Evolutionary conservation across 1,284 basidiomycete species (phyloP).

Genomic region (Irpex rosettiformis): DNA sequence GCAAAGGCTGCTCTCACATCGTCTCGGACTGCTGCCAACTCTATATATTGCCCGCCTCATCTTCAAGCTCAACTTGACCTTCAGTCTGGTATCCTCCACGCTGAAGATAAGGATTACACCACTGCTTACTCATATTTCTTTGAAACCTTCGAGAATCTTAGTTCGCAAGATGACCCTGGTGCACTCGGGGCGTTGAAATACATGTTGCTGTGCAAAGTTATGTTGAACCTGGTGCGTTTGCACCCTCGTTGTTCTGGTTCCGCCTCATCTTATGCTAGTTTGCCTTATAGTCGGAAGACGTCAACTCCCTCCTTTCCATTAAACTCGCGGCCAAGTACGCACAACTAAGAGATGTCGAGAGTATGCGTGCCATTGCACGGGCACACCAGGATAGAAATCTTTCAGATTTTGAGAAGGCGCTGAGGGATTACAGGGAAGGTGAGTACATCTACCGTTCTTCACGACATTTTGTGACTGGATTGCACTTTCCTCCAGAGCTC

Average conservation of each 20-base stretch:
- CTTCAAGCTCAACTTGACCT: conserved; percentile 93
- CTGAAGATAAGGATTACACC: conserved; percentile 97
- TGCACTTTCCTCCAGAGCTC: conserved; percentile 58
- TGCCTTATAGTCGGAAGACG: conserved; percentile 88
- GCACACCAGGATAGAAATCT: conserved; percentile 93
- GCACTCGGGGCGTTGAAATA: conserved; percentile 92
- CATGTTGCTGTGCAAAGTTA: conserved; percentile 97
- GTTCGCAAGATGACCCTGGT: conserved; percentile 67
- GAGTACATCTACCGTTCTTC: conserved; percentile 15
- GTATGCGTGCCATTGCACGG: conserved; percentile 91
- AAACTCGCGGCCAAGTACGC: conserved; percentile 90
- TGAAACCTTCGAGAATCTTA: conserved; percentile 88
- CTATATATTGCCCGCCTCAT: conserved; percentile 95
- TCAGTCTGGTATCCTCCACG: conserved; percentile 89
- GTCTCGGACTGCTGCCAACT: conserved; percentile 91
- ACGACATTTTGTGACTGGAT: not conserved
- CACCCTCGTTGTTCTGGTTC: not conserved
- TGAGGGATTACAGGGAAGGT: conserved; percentile 89
- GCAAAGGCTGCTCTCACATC: conserved; percentile 95
- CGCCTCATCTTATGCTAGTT: not conserved
- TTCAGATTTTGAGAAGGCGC: conserved; percentile 84
- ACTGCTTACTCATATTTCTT: conserved; percentile 98
- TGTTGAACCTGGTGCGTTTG: conserved; percentile 79
- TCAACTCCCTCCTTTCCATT: conserved; percentile 79
- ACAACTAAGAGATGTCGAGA: conserved; percentile 81